phyloP scores from a whole-genome alignment of 202 grass and related monocot species.

The Panicum virgatum region DNA sequence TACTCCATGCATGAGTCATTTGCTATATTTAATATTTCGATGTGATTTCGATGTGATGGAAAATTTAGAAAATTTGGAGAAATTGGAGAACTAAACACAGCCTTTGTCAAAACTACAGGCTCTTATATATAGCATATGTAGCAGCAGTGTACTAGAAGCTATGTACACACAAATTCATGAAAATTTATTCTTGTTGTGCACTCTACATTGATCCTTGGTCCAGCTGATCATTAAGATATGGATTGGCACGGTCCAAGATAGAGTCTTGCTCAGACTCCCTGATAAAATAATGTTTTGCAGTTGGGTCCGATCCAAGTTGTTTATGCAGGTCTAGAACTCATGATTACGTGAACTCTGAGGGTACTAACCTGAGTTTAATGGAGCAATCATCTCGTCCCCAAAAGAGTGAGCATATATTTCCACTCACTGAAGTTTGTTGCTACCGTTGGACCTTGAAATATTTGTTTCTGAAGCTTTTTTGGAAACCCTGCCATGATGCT shows the following conservation, averaged over 20 bases:
- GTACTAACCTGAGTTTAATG: constrained; percentile 38
- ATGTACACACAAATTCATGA: constrained; percentile 14
- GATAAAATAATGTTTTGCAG: constrained; percentile 22
- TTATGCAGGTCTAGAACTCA: constrained; percentile 35
- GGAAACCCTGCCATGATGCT: constrained; percentile 32
- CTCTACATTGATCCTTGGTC: constrained; percentile 36
- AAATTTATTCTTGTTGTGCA: constrained; percentile 22
- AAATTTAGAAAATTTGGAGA: too few species aligned
- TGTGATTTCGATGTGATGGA: too few species aligned
- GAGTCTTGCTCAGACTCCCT: constrained; percentile 34
- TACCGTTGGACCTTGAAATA: constrained; percentile 20
- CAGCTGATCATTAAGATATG: constrained; percentile 24
- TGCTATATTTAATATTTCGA: too few species aligned
- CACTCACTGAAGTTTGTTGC: constrained; percentile 38
- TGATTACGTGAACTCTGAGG: constrained; percentile 31
- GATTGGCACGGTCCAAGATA: constrained; percentile 29
- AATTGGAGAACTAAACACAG: too few species aligned
- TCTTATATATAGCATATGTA: constrained; percentile 9
- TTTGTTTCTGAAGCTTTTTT: constrained; percentile 34
- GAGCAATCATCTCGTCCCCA: constrained; percentile 49
- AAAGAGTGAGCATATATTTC: constrained; percentile 48
- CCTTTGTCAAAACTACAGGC: constrained; percentile 2
- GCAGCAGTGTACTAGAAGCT: not conserved
- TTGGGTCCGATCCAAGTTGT: constrained; percentile 34
- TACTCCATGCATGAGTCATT: too few species aligned